Base-by-base conservation (phyloP, 164 flowering plant species). In the Euptelea pleiosperma region DNA sequence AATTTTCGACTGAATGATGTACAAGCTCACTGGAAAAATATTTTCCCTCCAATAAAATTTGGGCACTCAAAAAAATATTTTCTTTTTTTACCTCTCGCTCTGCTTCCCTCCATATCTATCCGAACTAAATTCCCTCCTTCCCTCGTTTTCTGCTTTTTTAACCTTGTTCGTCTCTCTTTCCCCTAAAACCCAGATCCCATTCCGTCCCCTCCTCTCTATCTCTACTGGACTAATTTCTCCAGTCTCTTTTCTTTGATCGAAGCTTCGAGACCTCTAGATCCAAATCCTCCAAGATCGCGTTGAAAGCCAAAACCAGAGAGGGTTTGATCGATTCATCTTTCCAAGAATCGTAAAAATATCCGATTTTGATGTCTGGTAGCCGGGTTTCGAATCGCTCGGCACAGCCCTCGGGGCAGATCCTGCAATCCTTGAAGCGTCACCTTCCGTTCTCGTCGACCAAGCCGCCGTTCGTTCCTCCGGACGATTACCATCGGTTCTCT, bases 31-130 rank as follows among this genome's bases (percentile, higher is more conserved):
- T n/a, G n/a, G n/a, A n/a, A n/a, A n/a, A n/a, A n/a, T n/a, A n/a
- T n/a, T n/a, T n/a, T n/a, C n/a, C n/a, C n/a, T n/a, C n/a, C n/a
- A n/a, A n/a, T n/a, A n/a, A n/a, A n/a, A n/a, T n/a, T n/a, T n/a
- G n/a, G n/a, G n/a, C n/a, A n/a, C n/a, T n/a, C n/a, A n/a, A n/a
- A n/a, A n/a, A n/a, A n/a, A n/a, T n/a, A n/a, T 8, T 28, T 44
- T n/a, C 22, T 43, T 40, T 60, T 45, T 10, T 42, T 22, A 48
- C 49, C 35, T 54, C 65, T 35, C 44, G n/a, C 63, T 45, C 58
- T 67, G 41, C 63, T 90, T 90, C 97, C 97, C 97, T 90, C 97
- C 97, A 88, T 81, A 80, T 79, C 85, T 65, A 82, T 77, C 85
- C 82, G 78, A 86, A 85, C 78, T 64, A 77, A 82, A 67, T 79